A percentile compares a stretch with the other conserved stretches of the same genome.
These are phyloP conservation scores for Arthrobotrys pseudoclavata DNA, from an alignment of 2,329 filamentous ascomycete genomes.

Conservation along the genomic window DNA sequence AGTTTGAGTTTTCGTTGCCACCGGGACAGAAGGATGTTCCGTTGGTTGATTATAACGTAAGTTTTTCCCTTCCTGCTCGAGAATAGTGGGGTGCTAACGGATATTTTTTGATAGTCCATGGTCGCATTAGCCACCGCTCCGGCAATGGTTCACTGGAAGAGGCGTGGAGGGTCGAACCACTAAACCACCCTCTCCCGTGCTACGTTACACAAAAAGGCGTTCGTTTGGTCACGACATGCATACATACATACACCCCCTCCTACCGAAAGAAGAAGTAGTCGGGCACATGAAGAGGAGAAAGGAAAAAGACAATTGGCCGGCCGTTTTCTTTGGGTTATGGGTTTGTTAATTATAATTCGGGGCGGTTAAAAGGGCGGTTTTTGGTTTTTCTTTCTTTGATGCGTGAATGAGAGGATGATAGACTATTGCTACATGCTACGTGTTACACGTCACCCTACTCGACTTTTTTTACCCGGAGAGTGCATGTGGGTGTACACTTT, in stretches of 20 bases:
- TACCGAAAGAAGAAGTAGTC: not conserved
- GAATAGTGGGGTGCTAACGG: conserved; percentile 14
- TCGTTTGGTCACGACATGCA: conserved; percentile 16
- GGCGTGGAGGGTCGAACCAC: conserved; percentile 52
- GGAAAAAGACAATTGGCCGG: conserved; percentile 6
- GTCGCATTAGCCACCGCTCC: conserved; percentile 54
- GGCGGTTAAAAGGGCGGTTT: conserved; percentile 3
- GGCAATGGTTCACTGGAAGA: conserved; percentile 61
- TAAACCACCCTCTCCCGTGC: conserved; percentile 15
- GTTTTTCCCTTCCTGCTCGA: conserved; percentile 3
- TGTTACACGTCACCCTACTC: not conserved
- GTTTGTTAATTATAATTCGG: not conserved
- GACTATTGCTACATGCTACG: not conserved
- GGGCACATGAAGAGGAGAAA: not conserved
- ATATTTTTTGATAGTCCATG: conserved; percentile 45
- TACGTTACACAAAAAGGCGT: conserved; percentile 11
- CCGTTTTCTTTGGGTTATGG: conserved; percentile 1
- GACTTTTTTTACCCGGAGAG: not conserved
- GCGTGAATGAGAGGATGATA: conserved; percentile 13
- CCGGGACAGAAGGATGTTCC: conserved; percentile 73
- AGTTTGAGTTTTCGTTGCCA: conserved; percentile 73
- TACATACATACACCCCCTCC: not conserved
- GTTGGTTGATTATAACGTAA: conserved; percentile 73
- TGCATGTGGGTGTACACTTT: conserved; percentile 4
- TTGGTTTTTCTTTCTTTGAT: not conserved